phyloP scores from a whole-genome alignment of 1,284 basidiomycete species.

The Boletus hoseneyae region DNA sequence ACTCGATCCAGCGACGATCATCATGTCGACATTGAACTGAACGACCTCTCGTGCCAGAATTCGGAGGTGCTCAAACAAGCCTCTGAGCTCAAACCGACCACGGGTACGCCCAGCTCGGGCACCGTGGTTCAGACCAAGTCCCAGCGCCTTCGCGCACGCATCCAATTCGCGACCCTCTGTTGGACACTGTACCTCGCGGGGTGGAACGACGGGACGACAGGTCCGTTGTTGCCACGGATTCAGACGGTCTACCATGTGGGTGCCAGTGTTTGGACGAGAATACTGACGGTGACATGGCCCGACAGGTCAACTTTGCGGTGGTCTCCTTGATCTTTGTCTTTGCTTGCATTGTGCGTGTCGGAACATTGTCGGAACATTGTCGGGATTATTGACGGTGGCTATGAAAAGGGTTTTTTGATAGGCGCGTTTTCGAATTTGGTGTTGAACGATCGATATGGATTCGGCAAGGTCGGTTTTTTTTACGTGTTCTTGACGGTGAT shows the following conservation, averaged over 20 bases:
- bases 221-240: conserved; percentile 32
- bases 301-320: conserved; percentile 28
- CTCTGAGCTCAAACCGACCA: neutral
- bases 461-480: conserved; percentile 28
- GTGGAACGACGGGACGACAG: conserved; percentile 35
- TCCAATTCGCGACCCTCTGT: conserved; percentile 31
- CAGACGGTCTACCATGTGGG: conserved; percentile 31
- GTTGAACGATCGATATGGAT: conserved; percentile 30
- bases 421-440: conserved; percentile 31
- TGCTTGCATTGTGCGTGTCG: conserved; percentile 26
- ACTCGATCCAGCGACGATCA: conserved; percentile 5
- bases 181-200: conserved; percentile 31
- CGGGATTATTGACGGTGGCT: conserved; percentile 4
- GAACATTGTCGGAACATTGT: neutral
- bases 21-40: conserved; percentile 9
- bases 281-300: neutral
- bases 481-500: neutral
- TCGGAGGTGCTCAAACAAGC: neutral
- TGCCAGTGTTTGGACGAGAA: neutral
- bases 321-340: conserved; percentile 36
- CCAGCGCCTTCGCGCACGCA: conserved; percentile 22
- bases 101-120: neutral
- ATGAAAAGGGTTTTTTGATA: conserved; percentile 28
- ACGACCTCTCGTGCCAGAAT: conserved; percentile 7
- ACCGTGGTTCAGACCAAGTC: conserved; percentile 12